phyloP scores from a whole-genome alignment of 441 rosid species.

The Jatropha multifida region DNA sequence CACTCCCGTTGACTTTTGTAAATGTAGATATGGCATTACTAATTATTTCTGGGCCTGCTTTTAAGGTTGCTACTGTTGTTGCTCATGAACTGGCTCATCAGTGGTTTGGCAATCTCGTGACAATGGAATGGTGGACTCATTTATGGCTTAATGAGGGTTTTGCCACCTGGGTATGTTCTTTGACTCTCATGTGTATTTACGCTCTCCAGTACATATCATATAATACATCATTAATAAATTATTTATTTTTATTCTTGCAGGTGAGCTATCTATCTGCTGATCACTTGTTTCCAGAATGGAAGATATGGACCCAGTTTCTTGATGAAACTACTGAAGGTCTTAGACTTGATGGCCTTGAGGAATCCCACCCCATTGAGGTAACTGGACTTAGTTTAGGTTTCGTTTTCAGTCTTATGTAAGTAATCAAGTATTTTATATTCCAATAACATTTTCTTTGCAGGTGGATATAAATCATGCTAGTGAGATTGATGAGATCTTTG shows the following conservation, averaged over 20 bases:
- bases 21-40: not conserved
- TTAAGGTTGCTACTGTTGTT: slow-evolving; percentile 84
- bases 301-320: slow-evolving; percentile 97
- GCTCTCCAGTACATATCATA: not conserved
- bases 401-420: not conserved
- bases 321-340: slow-evolving; percentile 84
- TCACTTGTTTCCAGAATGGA: slow-evolving; percentile 93
- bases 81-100: slow-evolving; percentile 98
- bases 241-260: slow-evolving; percentile 44
- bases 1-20: slow-evolving; percentile 9
- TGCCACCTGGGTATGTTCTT: slow-evolving; percentile 89
- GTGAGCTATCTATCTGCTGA: slow-evolving; percentile 94
- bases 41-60: slow-evolving; percentile 24
- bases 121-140: slow-evolving; percentile 99
- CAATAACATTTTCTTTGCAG: slow-evolving; percentile 38
- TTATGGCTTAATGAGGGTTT: slow-evolving; percentile 98
- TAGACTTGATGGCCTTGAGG: slow-evolving; percentile 87
- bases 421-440: slow-evolving; percentile 6
- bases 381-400: not conserved
- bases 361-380: slow-evolving; percentile 99
- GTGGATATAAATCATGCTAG: slow-evolving; percentile 88
- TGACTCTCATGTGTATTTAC: slow-evolving; percentile 7
- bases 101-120: slow-evolving; percentile 99
- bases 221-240: slow-evolving; percentile 8
- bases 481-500: slow-evolving; percentile 91